Evolutionary conservation across 2,329 filamentous ascomycete species (phyloP), one percentile per base, ranked within the genome.

Genomic region (Trichoderma guizhouense): DNA sequence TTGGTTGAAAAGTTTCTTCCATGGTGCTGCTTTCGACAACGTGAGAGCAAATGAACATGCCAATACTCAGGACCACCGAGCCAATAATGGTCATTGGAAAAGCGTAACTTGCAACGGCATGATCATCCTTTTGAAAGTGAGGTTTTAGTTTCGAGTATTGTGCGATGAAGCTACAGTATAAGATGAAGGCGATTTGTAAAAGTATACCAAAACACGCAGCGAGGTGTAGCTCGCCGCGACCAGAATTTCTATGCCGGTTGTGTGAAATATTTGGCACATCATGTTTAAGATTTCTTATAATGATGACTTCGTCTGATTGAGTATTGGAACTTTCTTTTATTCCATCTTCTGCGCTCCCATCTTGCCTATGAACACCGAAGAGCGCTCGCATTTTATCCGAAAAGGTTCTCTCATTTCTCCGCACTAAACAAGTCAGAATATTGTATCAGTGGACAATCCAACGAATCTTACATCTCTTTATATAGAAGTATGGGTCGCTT

Each of bases 21-120:
- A 51, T 18, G 0, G 80, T 80, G 43, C 79, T 79, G n/a, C 61
- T 71, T 24, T 82, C 78, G 2, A 82, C 76, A 1, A 82, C 77
- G 36, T 77, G 75, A 1, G 76, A 74, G 65, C 79, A 82, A 1
- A 81, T 34, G 0, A 79, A 39, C 66, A 82, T 75, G 0, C 80
- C 79, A 1, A 71, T 2, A 0, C 76, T 73, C 21, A 82, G 61
- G 0, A 79, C 0, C 0, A 78, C 0, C 0, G 80, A 81, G 1
- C 81, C 80, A 7, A 65, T 21, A 0, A 73, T 68, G 7, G 75
- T 76, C 18, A 76, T 74, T 2, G 77, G 76, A 67, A 76, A 78
- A 1, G 79, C 77, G 55, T 79, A 77, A 5, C 5, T 7, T 0
- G 63, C 60, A 7, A 78, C 70, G 0, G 32, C 11, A 1, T 71